Conservation (phyloP, 768 basidiomycete species). For the Podaxis mareebaensis region DNA sequence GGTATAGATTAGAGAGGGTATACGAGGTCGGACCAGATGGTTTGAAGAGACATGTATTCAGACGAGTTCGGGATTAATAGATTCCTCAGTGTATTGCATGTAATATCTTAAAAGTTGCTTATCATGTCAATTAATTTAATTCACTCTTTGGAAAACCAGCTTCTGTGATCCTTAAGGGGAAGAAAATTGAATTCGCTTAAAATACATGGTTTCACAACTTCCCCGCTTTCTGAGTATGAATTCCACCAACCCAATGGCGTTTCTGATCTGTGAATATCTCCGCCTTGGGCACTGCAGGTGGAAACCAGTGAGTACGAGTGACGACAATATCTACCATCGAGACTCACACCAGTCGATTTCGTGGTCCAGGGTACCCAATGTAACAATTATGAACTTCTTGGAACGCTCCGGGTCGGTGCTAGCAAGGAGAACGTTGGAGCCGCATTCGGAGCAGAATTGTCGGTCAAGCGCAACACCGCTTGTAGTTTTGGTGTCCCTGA, state of each 20-base stretch:
- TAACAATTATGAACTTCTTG: constrained; percentile 25
- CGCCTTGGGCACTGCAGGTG: constrained; percentile 27
- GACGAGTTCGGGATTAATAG: background rate
- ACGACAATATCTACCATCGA: background rate
- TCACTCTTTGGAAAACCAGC: background rate
- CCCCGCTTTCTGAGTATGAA: background rate
- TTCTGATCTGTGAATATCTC: constrained; percentile 28
- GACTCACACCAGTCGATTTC: constrained; percentile 27
- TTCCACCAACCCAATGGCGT: constrained; percentile 19
- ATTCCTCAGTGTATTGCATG: background rate
- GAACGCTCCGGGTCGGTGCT: constrained; percentile 19
- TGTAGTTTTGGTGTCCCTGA: constrained; percentile 29
- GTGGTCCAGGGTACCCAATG: constrained; percentile 32
- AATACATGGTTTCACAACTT: background rate
- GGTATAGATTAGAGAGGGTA: constrained; percentile 30
- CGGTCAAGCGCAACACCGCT: constrained; percentile 32
- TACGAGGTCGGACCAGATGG: constrained; percentile 31
- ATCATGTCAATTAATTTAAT: background rate
- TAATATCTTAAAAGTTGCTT: background rate
- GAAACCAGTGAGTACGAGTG: background rate
- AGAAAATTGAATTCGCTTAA: background rate
- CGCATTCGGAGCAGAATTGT: constrained; percentile 36
- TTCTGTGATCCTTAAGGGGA: background rate
- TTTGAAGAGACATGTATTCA: constrained; percentile 25
- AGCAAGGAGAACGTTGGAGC: constrained; percentile 35